Percentiles rank a stretch among this genome's conserved stretches.
Conservation (phyloP, 306 rosid genomes). For the Lathyrus tuberosus region DNA sequence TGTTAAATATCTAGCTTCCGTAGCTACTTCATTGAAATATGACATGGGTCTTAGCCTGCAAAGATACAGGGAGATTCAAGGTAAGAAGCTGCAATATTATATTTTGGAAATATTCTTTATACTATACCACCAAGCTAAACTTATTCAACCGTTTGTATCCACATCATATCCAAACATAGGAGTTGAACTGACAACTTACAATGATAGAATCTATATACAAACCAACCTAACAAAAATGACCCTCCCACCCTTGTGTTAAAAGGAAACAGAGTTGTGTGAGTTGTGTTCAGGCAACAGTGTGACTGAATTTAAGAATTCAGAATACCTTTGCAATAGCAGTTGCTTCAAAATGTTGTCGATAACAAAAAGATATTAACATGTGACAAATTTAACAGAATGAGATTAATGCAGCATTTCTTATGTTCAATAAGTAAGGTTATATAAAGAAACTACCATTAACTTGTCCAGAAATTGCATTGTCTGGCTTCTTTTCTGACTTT, state of each 20-base stretch:
- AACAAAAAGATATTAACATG: background rate
- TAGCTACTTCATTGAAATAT: conserved; percentile 29
- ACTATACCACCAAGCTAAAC: conserved; percentile 5
- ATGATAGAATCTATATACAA: conserved; percentile 8
- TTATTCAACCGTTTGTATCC: conserved; percentile 14
- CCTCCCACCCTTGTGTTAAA: background rate
- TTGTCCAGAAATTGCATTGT: conserved; percentile 33
- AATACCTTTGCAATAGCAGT: background rate
- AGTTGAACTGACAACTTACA: background rate
- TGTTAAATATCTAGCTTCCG: conserved; percentile 33
- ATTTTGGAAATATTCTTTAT: background rate
- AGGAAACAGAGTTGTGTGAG: no score
- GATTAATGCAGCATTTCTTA: no score
- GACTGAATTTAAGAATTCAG: conserved; percentile 24
- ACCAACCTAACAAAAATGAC: conserved; percentile 5
- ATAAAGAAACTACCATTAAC: conserved; percentile 49
- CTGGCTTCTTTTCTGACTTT: conserved; percentile 49
- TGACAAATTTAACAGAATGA: conserved; percentile 7
- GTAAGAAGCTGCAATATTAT: conserved; percentile 28
- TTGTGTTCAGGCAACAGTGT: background rate
- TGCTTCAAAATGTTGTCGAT: background rate
- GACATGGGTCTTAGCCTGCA: conserved; percentile 53
- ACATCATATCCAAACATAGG: conserved; percentile 12
- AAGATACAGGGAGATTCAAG: conserved; percentile 28
- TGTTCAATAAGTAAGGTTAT: background rate